These are phyloP conservation scores for Wickerhamiella pararugosa DNA, from an alignment of 1,139 yeast species.

Conservation along the genomic window DNA sequence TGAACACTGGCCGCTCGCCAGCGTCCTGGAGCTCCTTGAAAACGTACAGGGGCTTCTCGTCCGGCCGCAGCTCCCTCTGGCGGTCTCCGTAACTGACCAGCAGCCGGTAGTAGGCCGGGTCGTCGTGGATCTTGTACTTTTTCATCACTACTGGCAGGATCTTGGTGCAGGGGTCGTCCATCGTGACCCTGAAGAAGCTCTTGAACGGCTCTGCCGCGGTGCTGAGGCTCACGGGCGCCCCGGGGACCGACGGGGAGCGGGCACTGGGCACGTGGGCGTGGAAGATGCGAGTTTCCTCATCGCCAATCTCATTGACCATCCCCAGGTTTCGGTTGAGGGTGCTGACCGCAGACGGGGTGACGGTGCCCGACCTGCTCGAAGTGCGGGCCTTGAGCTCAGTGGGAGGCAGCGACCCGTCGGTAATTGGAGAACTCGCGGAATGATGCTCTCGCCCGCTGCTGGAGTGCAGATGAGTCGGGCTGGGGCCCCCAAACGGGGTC, in stretches of 20 bases:
- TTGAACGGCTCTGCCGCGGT: conserved; percentile 50
- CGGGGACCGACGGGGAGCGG: not conserved
- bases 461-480: conserved; percentile 3
- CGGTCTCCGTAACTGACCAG: conserved; percentile 86
- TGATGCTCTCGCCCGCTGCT: conserved; percentile 3
- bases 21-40: conserved; percentile 76
- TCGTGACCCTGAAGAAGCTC: conserved; percentile 61
- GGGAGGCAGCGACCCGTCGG: not conserved
- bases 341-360: conserved; percentile 4
- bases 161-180: conserved; percentile 85
- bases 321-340: not conserved
- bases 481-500: conserved; percentile 34
- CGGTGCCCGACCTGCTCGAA: conserved; percentile 3
- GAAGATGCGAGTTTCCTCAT: not conserved
- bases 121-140: conserved; percentile 66
- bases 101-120: conserved; percentile 79
- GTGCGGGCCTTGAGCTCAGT: conserved; percentile 4
- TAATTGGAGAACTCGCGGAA: not conserved
- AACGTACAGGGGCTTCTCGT: conserved; percentile 81
- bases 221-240: conserved; percentile 7
- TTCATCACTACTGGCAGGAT: conserved; percentile 82
- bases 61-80: conserved; percentile 68
- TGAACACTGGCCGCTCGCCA: conserved; percentile 84
- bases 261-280: conserved; percentile 4
- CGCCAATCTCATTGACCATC: conserved; percentile 3